Percentiles rank a stretch among this genome's conserved stretches.
Conservation (phyloP, 2,329 filamentous ascomycete genomes). For the Colletotrichum eremochloae region DNA sequence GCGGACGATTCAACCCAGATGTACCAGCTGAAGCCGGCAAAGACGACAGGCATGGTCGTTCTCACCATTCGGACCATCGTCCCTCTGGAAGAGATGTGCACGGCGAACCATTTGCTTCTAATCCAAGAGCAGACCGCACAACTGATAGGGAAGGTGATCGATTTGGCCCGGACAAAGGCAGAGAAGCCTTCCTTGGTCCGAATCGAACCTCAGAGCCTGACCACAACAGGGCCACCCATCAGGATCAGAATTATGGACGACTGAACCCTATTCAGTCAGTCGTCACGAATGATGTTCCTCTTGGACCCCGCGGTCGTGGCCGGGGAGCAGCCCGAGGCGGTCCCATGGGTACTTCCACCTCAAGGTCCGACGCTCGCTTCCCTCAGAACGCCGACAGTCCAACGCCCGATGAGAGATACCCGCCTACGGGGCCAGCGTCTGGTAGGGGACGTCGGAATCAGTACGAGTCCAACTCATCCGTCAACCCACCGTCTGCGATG, state of each 20-base stretch:
- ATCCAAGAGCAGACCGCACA: slow-evolving; percentile 55
- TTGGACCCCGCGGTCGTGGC: slow-evolving; percentile 68
- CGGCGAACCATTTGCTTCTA: slow-evolving; percentile 46
- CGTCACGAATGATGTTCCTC: slow-evolving; percentile 60
- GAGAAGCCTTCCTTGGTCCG: slow-evolving; percentile 57
- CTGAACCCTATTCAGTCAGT: slow-evolving; percentile 66
- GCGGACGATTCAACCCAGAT: slow-evolving; percentile 52
- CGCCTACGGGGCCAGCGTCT: slow-evolving; percentile 67
- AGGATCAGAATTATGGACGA: slow-evolving; percentile 74
- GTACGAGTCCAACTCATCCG: slow-evolving; percentile 35
- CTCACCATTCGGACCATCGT: slow-evolving; percentile 54
- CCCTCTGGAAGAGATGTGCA: slow-evolving; percentile 49
- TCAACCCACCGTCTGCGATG: slow-evolving; percentile 27
- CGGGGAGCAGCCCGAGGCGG: slow-evolving; percentile 57
- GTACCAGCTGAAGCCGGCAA: slow-evolving; percentile 54
- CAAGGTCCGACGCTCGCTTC: slow-evolving; percentile 60
- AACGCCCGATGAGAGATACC: slow-evolving; percentile 62
- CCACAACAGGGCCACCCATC: slow-evolving; percentile 63
- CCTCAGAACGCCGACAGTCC: slow-evolving; percentile 55
- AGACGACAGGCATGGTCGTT: slow-evolving; percentile 63
- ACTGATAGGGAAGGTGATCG: slow-evolving; percentile 58
- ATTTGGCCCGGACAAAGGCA: slow-evolving; percentile 54
- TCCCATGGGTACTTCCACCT: slow-evolving; percentile 53
- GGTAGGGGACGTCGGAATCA: slow-evolving; percentile 57
- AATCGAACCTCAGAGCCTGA: slow-evolving; percentile 61